A percentile compares a stretch with the other conserved stretches of the same genome.
Conservation (phyloP, 306 rosid species). For the Fagus crenata region DNA sequence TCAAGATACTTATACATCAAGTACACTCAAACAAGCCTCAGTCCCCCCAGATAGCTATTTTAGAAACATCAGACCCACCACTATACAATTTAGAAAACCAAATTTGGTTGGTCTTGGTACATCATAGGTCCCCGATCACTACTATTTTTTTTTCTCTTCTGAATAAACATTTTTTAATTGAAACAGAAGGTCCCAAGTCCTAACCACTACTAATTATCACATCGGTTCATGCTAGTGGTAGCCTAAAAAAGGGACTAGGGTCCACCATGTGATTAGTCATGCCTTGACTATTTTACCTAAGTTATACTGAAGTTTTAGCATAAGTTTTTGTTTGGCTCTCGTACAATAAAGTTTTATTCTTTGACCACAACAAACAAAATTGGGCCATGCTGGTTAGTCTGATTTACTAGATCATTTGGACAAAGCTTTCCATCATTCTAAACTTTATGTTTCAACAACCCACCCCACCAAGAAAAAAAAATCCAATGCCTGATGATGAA, state of each 20-base stretch:
- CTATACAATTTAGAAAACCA: too few relatives aligned
- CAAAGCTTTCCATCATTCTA: neutral
- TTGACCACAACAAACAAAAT: neutral
- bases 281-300: neutral
- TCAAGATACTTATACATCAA: neutral
- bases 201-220: too few relatives aligned
- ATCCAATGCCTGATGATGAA: neutral
- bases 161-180: too few relatives aligned
- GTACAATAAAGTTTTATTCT: neutral
- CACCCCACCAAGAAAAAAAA: too few relatives aligned
- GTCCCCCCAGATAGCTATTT: neutral
- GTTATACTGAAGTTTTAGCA: neutral
- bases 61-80: too few relatives aligned
- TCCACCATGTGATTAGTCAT: neutral
- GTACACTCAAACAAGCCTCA: neutral
- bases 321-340: neutral
- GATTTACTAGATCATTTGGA: neutral
- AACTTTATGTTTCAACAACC: neutral
- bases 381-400: neutral
- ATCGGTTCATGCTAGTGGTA: neutral
- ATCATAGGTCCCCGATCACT: too few relatives aligned
- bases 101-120: too few relatives aligned
- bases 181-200: too few relatives aligned
- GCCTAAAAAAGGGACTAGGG: neutral
- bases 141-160: too few relatives aligned